Evolutionary conservation across 495 filamentous ascomycete genomes (phyloP), one percentile per base, ranked within the genome.

Genomic region (Penicillium lagena): DNA sequence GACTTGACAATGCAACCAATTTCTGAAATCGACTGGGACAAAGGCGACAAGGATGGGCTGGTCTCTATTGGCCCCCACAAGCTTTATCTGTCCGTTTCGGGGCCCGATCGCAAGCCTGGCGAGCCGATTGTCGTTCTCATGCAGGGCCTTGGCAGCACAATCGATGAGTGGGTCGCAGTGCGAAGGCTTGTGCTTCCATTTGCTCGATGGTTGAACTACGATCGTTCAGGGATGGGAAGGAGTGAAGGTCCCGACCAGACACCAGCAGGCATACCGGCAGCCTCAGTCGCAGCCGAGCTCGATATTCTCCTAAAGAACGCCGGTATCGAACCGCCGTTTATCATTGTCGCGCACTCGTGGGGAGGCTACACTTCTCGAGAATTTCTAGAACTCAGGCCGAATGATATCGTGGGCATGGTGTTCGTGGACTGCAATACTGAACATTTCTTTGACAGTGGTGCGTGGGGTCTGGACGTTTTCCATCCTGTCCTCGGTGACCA

Each of bases 301-400:
- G 46, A 47, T 40, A 40, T 4, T 15, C 49, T 59, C n/a, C 46
- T 59, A 28, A 39, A n/a, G 37, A 50, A 46, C 34, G 41, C 54
- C 32, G 37, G 46, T 36, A 38, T 62, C 34, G 36, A 45, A 2
- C 62, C 62, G 9, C 67, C 66, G 29, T 71, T 63, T 39, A 48
- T 70, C n/a, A 42, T 71, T 15, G 52, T 71, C 11, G 66, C 59
- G 39, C 67, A 71, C 47, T 70, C 67, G 29, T 71, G 66, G 37
- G 67, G 67, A 40, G 67, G 67, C 29, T 60, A 59, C 34, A 62
- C 69, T 34, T 67, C 63, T 37, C 55, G 67, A 30, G 51, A 55
- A 37, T 68, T 71, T 35, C 37, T 68, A 17, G 50, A 60, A 43
- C 53, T 52, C 14, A 46, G 45, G 31, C 40, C 41, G 1, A 47